Evolutionary conservation across 306 rosid genomes (phyloP), one percentile per base, ranked within the genome.

Genomic region (Parietaria judaica): DNA sequence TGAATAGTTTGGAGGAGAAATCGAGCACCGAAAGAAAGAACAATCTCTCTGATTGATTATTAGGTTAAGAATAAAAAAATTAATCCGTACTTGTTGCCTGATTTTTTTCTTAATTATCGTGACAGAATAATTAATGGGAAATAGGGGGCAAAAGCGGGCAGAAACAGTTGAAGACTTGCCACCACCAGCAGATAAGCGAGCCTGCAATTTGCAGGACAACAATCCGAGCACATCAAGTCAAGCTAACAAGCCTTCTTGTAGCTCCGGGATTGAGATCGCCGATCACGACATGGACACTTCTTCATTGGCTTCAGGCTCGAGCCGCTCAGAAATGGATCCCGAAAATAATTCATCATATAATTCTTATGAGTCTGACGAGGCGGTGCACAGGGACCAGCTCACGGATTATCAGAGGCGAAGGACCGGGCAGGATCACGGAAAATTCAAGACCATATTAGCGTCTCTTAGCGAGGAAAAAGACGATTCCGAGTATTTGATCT

Each of bases 281-380:
- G 96, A 88, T 15, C 79, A 88, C 67, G 95, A 92, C 41, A 82
- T 92, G 95, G 99, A 92, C 44, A 88, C 96, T 66, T 86, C 96
- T 47, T 88, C 95, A 1, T 86, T 95, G 73, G 88, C 88, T 64
- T 90, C 97, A 1, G 90, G 86, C 35, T 84, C 94, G 53, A 85
- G 90, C 65, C 85, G 67, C 45, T 87, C 96, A 0, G 99, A 92
- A 55, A 95, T 89, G 54, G 96, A 92, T 37, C 86, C 67, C 4
- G 96, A 88, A 67, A 86, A 73, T 81, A 95, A 92, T 76, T 88
- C 92, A 4, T 79, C 91, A 52, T 88, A 88, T 66, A 96, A 89
- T 47, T 92, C 98, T 17, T 92, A 95, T 76, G 99, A 89, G 74
- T 89, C 96, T 7, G 95, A 86, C 74, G 97, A 94, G 67, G 84